Percentiles rank a stretch among this genome's conserved stretches.
phyloP scores from a whole-genome alignment of 1,284 basidiomycete genomes.

The Pseudozyma tsukubaensis region DNA sequence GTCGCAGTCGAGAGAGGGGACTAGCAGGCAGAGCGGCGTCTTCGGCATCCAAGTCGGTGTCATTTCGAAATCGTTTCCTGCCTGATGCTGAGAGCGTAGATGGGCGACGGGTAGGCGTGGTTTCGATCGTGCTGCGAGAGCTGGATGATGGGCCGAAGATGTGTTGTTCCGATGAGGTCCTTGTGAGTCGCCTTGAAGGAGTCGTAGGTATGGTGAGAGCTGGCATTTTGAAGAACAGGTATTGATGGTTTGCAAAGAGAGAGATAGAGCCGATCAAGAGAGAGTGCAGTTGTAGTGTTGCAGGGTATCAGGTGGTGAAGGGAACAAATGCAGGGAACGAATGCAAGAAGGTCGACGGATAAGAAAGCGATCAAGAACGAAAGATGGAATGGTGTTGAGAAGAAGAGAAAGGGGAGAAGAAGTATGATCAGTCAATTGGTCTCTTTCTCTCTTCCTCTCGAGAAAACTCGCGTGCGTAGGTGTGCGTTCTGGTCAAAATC shows the following conservation, averaged over 20 bases:
- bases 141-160: slow-evolving; percentile 25
- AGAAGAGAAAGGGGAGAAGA: slow-evolving; percentile 1
- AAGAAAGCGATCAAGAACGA: slow-evolving; percentile 1
- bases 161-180: slow-evolving; percentile 28
- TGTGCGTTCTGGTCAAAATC: background rate
- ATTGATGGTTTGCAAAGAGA: background rate
- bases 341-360: slow-evolving; percentile 5
- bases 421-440: slow-evolving; percentile 24
- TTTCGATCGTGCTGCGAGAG: slow-evolving; percentile 5
- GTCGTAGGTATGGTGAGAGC: slow-evolving; percentile 32
- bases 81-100: slow-evolving; percentile 21
- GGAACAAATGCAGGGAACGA: background rate
- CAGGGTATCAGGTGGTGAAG: too few relatives aligned
- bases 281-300: background rate
- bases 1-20: slow-evolving; percentile 28
- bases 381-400: background rate
- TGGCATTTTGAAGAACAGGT: slow-evolving; percentile 15
- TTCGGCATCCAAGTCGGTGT: slow-evolving; percentile 24
- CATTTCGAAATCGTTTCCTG: slow-evolving; percentile 38
- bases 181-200: slow-evolving; percentile 29
- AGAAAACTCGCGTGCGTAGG: slow-evolving; percentile 2
- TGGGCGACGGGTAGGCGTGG: slow-evolving; percentile 27
- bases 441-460: background rate
- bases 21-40: slow-evolving; percentile 23
- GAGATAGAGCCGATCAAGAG: slow-evolving; percentile 5